Base-by-base conservation (phyloP, 1,284 basidiomycete genomes). In the Peniophora sp. region DNA sequence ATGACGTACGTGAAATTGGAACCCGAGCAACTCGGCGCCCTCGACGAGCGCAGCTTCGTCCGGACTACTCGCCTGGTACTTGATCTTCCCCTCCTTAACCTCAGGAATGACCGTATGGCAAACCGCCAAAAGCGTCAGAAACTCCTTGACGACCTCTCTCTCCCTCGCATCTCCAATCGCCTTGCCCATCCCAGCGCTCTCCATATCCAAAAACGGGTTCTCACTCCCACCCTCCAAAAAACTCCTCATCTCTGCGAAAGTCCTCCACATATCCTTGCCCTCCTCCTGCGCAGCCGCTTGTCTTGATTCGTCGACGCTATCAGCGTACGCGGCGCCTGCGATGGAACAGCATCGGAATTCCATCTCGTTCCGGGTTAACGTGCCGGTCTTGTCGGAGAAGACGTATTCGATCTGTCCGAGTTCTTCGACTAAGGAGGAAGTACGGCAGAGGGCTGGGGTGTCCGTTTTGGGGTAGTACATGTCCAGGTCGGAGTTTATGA, bases 101-200 rank as follows among this genome's bases (percentile, higher is more conserved):
- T 99, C 97, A n/a, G 97, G 91, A 65, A 99, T 97, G 59, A 99
- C 97, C 0, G 97, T 99, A 66, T 99, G 97, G 61, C 97, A 99
- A 35, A 98, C 95, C 2, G 96, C 89, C 36, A 99, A 76, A 34
- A 99, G 73, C 0, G 89, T 88, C 60, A 99, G 66, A 63, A 99
- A 99, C 65, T 98, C 93, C 56, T 80, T 72, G 48, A 92, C 71
- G 1, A 87, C 76, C 17, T 83, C 82, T 50, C 69, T 66, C 61
- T 81, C 76, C 45, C 58, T 63, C 63, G 59, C 64, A 71, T n/a
- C 16, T 6, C 17, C 44, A n/a, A 24, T 45, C 20, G 44, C 44
- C 59, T 64, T 69, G 55, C 59, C 65, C 46, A 71, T 71, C 5
- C 69, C 66, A 2, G 71, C 71, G 22, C 67, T 59, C 27, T 67